Percentiles rank a stretch among this genome's conserved stretches.
Conservation (phyloP, 1,139 yeast genomes). For the Hyphopichia buzzinii region DNA sequence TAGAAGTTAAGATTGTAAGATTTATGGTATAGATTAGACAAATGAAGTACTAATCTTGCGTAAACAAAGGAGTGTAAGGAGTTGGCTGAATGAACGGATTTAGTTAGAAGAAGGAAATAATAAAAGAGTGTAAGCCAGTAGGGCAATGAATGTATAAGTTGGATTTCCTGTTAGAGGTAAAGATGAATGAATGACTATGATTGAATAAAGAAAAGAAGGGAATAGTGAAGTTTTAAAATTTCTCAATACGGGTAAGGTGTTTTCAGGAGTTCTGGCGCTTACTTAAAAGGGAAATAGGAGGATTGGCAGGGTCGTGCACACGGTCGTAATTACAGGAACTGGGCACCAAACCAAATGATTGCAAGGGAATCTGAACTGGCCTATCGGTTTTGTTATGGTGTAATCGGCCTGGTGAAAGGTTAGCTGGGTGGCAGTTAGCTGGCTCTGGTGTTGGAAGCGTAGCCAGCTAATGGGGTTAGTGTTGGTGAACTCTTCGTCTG, state of each 20-base stretch:
- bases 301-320: too few species aligned
- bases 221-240: not conserved
- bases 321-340: too few species aligned
- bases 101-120: too few species aligned
- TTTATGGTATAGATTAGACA: not conserved
- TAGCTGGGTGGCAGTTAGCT: too few species aligned
- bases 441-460: too few species aligned
- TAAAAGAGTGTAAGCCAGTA: too few species aligned
- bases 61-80: not conserved
- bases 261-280: not conserved
- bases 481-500: too few species aligned
- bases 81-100: not conserved
- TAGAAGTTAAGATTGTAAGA: not conserved
- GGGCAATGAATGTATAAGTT: not conserved
- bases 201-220: not conserved
- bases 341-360: too few species aligned
- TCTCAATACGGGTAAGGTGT: not conserved
- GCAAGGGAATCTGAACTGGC: too few species aligned
- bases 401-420: too few species aligned
- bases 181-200: not conserved
- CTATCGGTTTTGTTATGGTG: too few species aligned
- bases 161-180: not conserved
- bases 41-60: not conserved
- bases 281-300: not conserved
- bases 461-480: too few species aligned